phyloP scores from a whole-genome alignment of 176 grass and related monocot genomes.

The Oryza coarctata region DNA sequence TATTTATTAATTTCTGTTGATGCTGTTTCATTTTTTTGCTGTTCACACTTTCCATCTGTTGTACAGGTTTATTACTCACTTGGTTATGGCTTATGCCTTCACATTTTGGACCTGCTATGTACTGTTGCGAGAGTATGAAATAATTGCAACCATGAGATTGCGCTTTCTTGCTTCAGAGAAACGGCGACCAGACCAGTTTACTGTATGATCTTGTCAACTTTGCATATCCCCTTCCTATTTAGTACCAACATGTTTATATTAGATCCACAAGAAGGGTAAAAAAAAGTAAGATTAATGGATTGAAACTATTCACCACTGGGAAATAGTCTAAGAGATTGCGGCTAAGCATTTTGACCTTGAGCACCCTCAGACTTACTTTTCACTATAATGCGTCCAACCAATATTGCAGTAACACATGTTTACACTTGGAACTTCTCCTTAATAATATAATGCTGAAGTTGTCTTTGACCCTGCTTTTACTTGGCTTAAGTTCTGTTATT shows the following conservation, averaged over 20 bases:
- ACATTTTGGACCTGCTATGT: constrained; percentile 99
- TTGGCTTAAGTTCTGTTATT: background rate
- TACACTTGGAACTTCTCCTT: background rate
- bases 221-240: constrained; percentile 15
- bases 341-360: background rate
- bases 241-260: background rate
- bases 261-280: background rate
- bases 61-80: constrained; percentile 77
- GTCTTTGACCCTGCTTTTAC: background rate
- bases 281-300: background rate
- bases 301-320: background rate
- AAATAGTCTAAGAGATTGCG: background rate
- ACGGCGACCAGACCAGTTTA: constrained; percentile 91
- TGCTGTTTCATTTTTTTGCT: background rate
- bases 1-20: background rate
- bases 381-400: background rate
- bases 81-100: constrained; percentile 78
- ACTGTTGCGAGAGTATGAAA: constrained; percentile 73
- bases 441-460: background rate
- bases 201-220: constrained; percentile 54
- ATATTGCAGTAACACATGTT: background rate
- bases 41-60: constrained; percentile 13
- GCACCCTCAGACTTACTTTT: background rate
- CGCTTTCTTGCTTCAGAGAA: constrained; percentile 86
- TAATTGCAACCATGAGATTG: constrained; percentile 72